phyloP scores from a whole-genome alignment of 257 asterid species.

The Leonotis leonurus region DNA sequence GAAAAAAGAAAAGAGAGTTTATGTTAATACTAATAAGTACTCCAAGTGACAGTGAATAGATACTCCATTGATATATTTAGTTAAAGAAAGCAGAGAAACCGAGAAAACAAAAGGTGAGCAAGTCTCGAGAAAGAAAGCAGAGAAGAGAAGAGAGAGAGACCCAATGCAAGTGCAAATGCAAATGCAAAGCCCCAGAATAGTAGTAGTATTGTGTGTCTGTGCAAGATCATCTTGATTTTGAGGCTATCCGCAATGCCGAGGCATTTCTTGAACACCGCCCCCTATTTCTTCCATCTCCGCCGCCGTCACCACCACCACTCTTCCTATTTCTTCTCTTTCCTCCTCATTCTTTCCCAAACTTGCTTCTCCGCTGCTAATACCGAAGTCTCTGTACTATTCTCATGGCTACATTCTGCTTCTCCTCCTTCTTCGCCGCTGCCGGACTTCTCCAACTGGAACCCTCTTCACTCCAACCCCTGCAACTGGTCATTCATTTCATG shows the following conservation, averaged over 20 bases:
- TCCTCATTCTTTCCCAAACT: background rate
- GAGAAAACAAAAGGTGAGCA: background rate
- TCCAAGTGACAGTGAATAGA: too few relatives aligned
- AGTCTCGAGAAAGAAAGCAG: background rate
- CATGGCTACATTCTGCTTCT: slow-evolving; percentile 63
- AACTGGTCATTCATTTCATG: slow-evolving; percentile 57
- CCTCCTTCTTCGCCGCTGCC: slow-evolving; percentile 25
- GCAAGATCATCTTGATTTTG: slow-evolving; percentile 27
- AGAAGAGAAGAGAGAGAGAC: slow-evolving; percentile 7
- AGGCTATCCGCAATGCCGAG: slow-evolving; percentile 65
- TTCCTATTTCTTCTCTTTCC: slow-evolving; percentile 22
- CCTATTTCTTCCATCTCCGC: background rate
- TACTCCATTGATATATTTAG: slow-evolving; percentile 20
- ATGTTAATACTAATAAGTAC: too few relatives aligned
- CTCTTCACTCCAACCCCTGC: slow-evolving; percentile 52
- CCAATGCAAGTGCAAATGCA: slow-evolving; percentile 10
- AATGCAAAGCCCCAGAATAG: background rate
- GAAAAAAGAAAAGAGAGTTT: too few relatives aligned
- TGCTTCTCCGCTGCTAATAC: slow-evolving; percentile 13
- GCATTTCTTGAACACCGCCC: slow-evolving; percentile 47
- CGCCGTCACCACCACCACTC: slow-evolving; percentile 11
- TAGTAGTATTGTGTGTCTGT: too few relatives aligned
- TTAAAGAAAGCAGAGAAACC: background rate
- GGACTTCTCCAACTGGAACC: slow-evolving; percentile 47
- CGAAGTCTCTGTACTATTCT: slow-evolving; percentile 41